Evolutionary conservation across 2,329 filamentous ascomycete species (phyloP).

Genomic region (Microthyrium microscopicum): DNA sequence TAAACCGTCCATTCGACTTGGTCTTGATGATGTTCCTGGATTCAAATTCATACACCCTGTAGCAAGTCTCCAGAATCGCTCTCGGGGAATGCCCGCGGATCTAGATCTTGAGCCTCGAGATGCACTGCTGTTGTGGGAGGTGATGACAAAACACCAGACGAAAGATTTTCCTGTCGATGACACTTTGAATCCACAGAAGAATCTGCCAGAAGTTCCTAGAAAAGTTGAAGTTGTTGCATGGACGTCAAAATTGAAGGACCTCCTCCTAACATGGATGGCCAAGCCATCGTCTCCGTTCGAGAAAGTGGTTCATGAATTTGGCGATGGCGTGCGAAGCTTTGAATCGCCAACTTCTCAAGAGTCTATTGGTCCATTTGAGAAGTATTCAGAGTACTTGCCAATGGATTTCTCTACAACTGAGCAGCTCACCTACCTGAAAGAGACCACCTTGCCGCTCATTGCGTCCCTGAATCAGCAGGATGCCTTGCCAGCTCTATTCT

Average conservation of each 20-base stretch:
- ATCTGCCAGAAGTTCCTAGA: conserved; percentile 36
- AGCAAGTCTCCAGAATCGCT: conserved; percentile 40
- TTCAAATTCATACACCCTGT: conserved; percentile 52
- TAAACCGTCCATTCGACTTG: too few relatives aligned
- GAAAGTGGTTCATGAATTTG: conserved; percentile 29
- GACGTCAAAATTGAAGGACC: conserved; percentile 43
- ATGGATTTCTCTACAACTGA: too few relatives aligned
- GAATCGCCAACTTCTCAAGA: conserved; percentile 9
- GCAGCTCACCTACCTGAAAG: conserved; percentile 8
- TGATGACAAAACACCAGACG: conserved; percentile 43
- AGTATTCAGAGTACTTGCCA: background rate
- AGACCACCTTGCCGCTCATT: conserved; percentile 40
- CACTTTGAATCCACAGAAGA: conserved; percentile 31
- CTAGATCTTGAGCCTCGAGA: conserved; percentile 54
- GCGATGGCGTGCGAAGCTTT: conserved; percentile 12
- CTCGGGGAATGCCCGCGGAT: conserved; percentile 49
- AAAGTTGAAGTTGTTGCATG: conserved; percentile 52
- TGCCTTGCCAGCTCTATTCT: conserved; percentile 57
- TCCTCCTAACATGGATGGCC: conserved; percentile 44
- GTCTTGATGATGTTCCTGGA: conserved; percentile 29
- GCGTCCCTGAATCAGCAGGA: conserved; percentile 43
- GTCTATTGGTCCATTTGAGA: too few relatives aligned
- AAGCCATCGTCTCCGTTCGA: conserved; percentile 36
- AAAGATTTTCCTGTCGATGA: conserved; percentile 32
- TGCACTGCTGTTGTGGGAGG: conserved; percentile 47